A percentile compares a stretch with the other conserved stretches of the same genome.
These are phyloP conservation scores for Blastomyces silverae DNA, from an alignment of 2,329 filamentous ascomycete genomes.

Conservation along the genomic window DNA sequence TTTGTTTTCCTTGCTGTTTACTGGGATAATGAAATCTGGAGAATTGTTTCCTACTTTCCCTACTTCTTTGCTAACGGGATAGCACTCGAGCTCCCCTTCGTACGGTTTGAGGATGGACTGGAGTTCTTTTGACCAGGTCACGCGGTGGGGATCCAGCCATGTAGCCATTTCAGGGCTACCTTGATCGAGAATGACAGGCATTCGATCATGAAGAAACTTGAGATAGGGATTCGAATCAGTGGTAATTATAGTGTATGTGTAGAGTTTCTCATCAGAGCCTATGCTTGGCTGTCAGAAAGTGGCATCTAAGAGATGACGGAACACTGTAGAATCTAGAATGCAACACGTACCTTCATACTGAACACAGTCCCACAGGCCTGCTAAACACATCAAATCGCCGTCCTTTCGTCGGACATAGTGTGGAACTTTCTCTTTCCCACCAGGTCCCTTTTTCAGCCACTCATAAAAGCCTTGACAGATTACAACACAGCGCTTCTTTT, in stretches of 20 bases:
- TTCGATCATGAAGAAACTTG: conserved; percentile 82
- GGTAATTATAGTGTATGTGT: conserved; percentile 91
- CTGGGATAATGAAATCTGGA: conserved; percentile 70
- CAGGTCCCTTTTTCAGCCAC: conserved; percentile 72
- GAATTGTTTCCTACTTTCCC: conserved; percentile 93
- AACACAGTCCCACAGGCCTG: conserved; percentile 86
- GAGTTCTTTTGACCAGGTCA: conserved; percentile 70
- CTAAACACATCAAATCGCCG: conserved; percentile 77
- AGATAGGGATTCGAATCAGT: conserved; percentile 78
- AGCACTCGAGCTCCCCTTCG: conserved; percentile 70
- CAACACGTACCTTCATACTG: conserved; percentile 60
- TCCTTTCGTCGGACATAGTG: conserved; percentile 79
- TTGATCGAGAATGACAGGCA: conserved; percentile 86
- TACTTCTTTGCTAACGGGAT: conserved; percentile 79
- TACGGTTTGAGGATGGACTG: conserved; percentile 75
- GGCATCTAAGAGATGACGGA: not conserved
- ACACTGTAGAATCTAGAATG: conserved; percentile 5
- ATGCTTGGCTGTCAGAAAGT: conserved; percentile 10
- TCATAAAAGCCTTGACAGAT: conserved; percentile 92
- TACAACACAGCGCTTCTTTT: conserved; percentile 77
- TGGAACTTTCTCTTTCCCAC: conserved; percentile 71
- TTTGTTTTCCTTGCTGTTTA: conserved; percentile 83
- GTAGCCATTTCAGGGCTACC: conserved; percentile 60
- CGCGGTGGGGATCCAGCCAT: conserved; percentile 70
- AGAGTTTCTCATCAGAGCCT: conserved; percentile 62